These are phyloP conservation scores for Lichtheimia ramosa DNA, from an alignment of 371 early-diverging fungal genomes.

Conservation along the genomic window DNA sequence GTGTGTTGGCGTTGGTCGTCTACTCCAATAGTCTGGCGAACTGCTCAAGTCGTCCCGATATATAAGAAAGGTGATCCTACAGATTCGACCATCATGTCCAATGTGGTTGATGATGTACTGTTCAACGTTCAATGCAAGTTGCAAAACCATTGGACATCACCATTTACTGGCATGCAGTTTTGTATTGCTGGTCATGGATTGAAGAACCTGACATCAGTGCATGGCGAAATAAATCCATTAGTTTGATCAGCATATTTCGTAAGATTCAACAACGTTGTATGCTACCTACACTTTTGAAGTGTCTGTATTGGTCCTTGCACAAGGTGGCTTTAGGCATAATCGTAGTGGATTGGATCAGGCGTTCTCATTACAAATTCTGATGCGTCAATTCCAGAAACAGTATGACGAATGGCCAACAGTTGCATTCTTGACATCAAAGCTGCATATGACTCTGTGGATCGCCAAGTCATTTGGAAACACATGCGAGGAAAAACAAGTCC, in stretches of 20 bases:
- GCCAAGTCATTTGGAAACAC: conserved; percentile 14
- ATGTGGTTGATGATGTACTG: too few relatives aligned
- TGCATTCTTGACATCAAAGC: conserved; percentile 31
- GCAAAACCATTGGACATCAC: too few relatives aligned
- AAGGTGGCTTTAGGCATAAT: conserved; percentile 20
- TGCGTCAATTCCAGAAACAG: neutral
- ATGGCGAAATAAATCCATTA: conserved; percentile 19
- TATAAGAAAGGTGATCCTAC: conserved; percentile 18
- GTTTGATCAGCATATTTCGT: conserved; percentile 16
- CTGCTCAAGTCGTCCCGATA: conserved; percentile 24
- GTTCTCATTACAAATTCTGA: conserved; percentile 16
- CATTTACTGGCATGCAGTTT: too few relatives aligned
- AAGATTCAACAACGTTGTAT: conserved; percentile 17
- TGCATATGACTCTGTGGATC: conserved; percentile 13
- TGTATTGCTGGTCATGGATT: too few relatives aligned
- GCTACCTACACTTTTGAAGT: conserved; percentile 1
- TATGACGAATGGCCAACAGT: conserved; percentile 6
- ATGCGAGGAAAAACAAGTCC: neutral
- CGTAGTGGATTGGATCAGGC: conserved; percentile 26
- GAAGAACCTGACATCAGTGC: too few relatives aligned
- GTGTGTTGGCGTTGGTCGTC: conserved; percentile 25
- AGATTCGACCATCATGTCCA: too few relatives aligned
- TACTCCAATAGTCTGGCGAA: conserved; percentile 20
- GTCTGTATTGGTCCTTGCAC: conserved; percentile 14
- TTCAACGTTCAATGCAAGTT: too few relatives aligned